phyloP scores from a whole-genome alignment of 345 rosid genomes.

The Isatis tinctoria region DNA sequence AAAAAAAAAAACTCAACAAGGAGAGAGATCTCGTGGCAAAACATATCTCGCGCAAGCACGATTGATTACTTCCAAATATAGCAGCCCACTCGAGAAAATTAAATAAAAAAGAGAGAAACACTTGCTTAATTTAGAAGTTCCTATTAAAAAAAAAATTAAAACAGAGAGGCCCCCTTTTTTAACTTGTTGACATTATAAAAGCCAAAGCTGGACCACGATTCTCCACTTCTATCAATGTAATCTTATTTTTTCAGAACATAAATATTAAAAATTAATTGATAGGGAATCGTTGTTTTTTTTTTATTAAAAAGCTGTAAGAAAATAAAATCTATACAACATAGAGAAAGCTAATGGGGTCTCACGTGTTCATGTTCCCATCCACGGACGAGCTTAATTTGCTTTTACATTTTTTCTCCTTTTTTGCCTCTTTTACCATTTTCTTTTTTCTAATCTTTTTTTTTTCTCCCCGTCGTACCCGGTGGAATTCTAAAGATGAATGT shows the following conservation, averaged over 20 bases:
- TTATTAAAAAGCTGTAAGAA: background rate
- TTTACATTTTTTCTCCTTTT: background rate
- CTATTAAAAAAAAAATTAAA: background rate
- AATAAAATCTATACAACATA: constrained; percentile 6
- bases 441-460: too few species aligned
- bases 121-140: constrained; percentile 33
- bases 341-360: constrained; percentile 25
- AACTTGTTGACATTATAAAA: constrained; percentile 32
- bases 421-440: background rate
- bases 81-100: constrained; percentile 25
- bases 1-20: background rate
- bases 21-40: constrained; percentile 20
- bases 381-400: constrained; percentile 13
- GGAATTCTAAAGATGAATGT: background rate
- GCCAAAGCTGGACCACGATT: constrained; percentile 33
- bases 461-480: background rate
- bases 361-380: constrained; percentile 27
- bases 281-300: constrained; percentile 10
- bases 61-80: constrained; percentile 28
- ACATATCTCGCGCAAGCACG: constrained; percentile 21
- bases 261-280: background rate
- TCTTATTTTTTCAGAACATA: background rate
- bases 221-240: constrained; percentile 24
- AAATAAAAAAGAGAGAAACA: constrained; percentile 2
- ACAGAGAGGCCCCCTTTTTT: constrained; percentile 5